Evolutionary conservation across 2,329 filamentous ascomycete genomes (phyloP).

Genomic region (Aspergillus hiratsukae): DNA sequence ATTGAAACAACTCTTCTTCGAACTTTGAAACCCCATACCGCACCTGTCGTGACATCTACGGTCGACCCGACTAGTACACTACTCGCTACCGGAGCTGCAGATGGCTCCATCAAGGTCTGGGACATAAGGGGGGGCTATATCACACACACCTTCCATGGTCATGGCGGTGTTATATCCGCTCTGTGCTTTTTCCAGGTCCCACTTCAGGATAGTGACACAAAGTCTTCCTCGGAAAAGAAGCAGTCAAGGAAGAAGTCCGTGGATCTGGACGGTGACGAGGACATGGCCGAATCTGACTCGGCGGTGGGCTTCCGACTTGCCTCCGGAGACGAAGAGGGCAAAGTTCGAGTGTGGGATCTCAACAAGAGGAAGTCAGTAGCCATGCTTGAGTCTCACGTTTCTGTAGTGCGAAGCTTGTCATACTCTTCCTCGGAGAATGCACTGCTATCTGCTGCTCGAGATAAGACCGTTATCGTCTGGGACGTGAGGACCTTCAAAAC

Average conservation of each 20-base stretch:
- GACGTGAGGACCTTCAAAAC: constrained; percentile 80
- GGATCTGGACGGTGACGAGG: constrained; percentile 37
- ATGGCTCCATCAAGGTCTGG: constrained; percentile 95
- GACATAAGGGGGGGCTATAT: constrained; percentile 85
- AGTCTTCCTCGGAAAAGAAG: constrained; percentile 40
- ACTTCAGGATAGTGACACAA: constrained; percentile 36
- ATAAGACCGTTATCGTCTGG: constrained; percentile 94
- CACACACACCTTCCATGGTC: constrained; percentile 92
- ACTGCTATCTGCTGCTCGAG: constrained; percentile 78
- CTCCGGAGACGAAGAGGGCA: constrained; percentile 90
- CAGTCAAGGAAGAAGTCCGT: constrained; percentile 37
- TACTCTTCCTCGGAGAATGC: constrained; percentile 71
- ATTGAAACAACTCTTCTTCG: constrained; percentile 67
- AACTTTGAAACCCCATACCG: constrained; percentile 82
- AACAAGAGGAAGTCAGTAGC: constrained; percentile 74
- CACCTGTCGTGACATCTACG: constrained; percentile 80
- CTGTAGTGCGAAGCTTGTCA: constrained; percentile 82
- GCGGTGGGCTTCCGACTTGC: constrained; percentile 70
- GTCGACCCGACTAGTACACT: constrained; percentile 85
- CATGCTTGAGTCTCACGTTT: constrained; percentile 85
- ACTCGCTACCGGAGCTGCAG: constrained; percentile 85
- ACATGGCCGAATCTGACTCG: constrained; percentile 42
- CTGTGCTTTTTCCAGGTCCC: constrained; percentile 84
- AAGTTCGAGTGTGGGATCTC: constrained; percentile 86
- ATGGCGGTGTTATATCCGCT: constrained; percentile 85